phyloP scores from a whole-genome alignment of 805 yeast genomes.

The Wickerhamiella alocasiicola region DNA sequence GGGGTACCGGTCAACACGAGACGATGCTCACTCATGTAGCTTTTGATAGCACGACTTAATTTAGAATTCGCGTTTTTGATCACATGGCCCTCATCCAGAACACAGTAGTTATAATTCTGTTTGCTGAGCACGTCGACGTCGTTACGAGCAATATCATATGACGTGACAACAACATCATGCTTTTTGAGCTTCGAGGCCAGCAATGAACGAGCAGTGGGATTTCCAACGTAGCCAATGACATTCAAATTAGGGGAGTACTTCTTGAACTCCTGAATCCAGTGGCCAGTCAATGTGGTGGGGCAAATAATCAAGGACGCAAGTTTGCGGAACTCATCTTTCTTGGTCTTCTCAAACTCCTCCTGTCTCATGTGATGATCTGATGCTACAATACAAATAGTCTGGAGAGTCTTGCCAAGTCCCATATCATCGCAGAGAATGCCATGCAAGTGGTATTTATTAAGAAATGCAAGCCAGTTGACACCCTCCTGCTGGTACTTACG shows the following conservation, averaged over 20 bases:
- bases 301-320: constrained; percentile 81
- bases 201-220: constrained; percentile 56
- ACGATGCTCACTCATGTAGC: constrained; percentile 74
- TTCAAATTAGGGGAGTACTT: constrained; percentile 82
- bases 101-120: constrained; percentile 81
- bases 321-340: constrained; percentile 52
- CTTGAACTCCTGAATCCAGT: constrained; percentile 92
- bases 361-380: constrained; percentile 85
- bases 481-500: constrained; percentile 97
- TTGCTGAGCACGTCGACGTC: constrained; percentile 54
- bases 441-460: constrained; percentile 88
- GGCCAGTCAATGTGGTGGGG: constrained; percentile 97
- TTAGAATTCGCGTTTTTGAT: constrained; percentile 86
- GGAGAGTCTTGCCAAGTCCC: constrained; percentile 97
- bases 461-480: constrained; percentile 92
- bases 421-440: constrained; percentile 98
- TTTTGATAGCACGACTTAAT: constrained; percentile 77
- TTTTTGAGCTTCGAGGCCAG: constrained; percentile 40
- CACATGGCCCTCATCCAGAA: constrained; percentile 94
- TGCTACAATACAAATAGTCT: constrained; percentile 91
- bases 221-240: constrained; percentile 84
- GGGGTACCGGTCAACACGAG: constrained; percentile 94
- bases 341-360: constrained; percentile 48
- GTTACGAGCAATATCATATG: constrained; percentile 92
- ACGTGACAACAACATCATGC: constrained; percentile 82